Evolutionary conservation across 148 eudicot genomes (phyloP).

Genomic region (Heliosperma pusillum): DNA sequence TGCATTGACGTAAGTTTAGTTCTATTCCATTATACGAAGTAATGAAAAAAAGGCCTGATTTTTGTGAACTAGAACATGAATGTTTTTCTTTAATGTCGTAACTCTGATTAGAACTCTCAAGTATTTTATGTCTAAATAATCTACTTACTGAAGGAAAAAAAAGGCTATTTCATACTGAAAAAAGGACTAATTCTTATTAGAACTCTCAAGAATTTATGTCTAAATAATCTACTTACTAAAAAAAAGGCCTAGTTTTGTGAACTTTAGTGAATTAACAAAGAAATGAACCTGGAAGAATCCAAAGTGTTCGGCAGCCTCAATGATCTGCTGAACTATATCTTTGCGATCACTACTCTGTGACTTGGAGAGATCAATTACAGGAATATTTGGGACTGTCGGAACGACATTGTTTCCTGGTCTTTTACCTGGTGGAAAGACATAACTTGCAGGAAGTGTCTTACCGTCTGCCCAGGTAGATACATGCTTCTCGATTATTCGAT

Average conservation of each 20-base stretch:
- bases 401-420: slow-evolving; percentile 40
- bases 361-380: slow-evolving; percentile 41
- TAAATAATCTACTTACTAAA: too few relatives aligned
- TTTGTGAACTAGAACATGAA: too few relatives aligned
- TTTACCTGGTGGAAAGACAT: slow-evolving; percentile 42
- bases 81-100: too few relatives aligned
- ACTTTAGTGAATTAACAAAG: background rate
- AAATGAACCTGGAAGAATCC: slow-evolving; percentile 62
- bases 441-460: slow-evolving; percentile 39
- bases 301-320: slow-evolving; percentile 38
- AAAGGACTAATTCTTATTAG: too few relatives aligned
- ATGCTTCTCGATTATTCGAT: slow-evolving; percentile 29
- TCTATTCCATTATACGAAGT: too few relatives aligned
- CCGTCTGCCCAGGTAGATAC: slow-evolving; percentile 45
- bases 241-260: background rate
- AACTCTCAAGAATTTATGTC: too few relatives aligned
- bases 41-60: too few relatives aligned
- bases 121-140: too few relatives aligned
- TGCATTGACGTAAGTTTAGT: too few relatives aligned
- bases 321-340: slow-evolving; percentile 24
- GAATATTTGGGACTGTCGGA: slow-evolving; percentile 32
- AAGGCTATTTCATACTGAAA: too few relatives aligned
- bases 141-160: too few relatives aligned
- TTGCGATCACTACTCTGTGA: slow-evolving; percentile 14
- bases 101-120: too few relatives aligned